Evolutionary conservation across 2,329 filamentous ascomycete species (phyloP), one percentile per base, ranked within the genome.

Genomic region (Neopestalotiopsis clavispora): DNA sequence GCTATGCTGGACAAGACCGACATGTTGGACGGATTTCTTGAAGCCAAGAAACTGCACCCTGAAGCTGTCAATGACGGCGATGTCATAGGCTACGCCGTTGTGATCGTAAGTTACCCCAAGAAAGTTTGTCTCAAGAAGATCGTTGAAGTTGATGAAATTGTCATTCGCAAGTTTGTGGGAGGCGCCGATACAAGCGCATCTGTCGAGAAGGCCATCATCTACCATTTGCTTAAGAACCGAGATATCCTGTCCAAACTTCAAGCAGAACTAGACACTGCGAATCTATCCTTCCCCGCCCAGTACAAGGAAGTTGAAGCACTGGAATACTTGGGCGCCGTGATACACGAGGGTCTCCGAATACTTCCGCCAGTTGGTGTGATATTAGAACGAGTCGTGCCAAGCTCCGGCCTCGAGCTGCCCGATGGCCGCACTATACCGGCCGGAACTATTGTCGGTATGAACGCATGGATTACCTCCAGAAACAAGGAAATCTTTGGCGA

Each of bases 301-400:
- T 71, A 65, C 60, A 23, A 40, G n/a, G 38, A 67, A 13, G 49
- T 71, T 45, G 72, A 23, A 2, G 71, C 45, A 67, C 73, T 71
- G 64, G 70, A 67, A 67, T 79, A 84, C 69, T 77, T 85, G 10
- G 75, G 80, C 42, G 82, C 84, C 1, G 80, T 84, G 2, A 77
- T 86, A 28, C 81, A 80, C 38, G 85, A 87, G 73, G 78, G 79
- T 1, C 76, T 82, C 71, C 80, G 84, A 5, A 72, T 85, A 0
- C 80, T 84, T 66, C 81, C 83, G 1, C 77, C 77, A 0, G 75
- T 84, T 7, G 80, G 79, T 2, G 76, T 82, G 66, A 69, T 80
- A 1, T 75, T 86, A 1, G 82, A 84, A 69, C 82, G 84, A 1
- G 71, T 82, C 7, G 83, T 84, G 1, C 83, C 83, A 1, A 42